Conservation (phyloP, 169 alveolate species). For the Plasmodium inui region DNA sequence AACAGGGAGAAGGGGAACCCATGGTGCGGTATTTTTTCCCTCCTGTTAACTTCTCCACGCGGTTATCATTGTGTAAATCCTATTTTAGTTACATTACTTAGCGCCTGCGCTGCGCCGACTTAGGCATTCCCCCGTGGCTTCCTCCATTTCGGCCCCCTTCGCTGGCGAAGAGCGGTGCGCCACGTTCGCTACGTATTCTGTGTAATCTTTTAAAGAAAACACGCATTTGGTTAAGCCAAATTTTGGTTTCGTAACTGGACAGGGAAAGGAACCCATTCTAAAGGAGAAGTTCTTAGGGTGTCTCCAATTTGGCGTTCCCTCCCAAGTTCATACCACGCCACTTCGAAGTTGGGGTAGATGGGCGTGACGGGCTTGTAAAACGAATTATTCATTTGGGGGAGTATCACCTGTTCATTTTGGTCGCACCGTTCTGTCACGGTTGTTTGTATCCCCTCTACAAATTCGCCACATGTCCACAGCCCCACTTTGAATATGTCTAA, state of each 20-base stretch:
- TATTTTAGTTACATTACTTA: not conserved
- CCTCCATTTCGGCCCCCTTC: not conserved
- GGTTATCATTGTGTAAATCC: not conserved
- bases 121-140: not conserved
- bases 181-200: not conserved
- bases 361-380: not conserved
- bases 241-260: not conserved
- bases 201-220: not conserved
- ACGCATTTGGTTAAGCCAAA: not conserved
- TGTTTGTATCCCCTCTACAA: not conserved
- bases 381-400: not conserved
- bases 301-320: not conserved
- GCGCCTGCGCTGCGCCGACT: not conserved
- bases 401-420: not conserved
- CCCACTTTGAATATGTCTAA: not conserved
- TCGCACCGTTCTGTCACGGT: not conserved
- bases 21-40: not conserved
- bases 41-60: not conserved
- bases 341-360: not conserved
- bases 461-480: not conserved
- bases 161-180: not conserved
- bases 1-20: too few relatives aligned
- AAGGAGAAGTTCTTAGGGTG: not conserved
- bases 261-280: not conserved
- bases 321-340: not conserved